Base-by-base conservation (phyloP, 352 stramenopile species). In the Blastocystis sp. region DNA sequence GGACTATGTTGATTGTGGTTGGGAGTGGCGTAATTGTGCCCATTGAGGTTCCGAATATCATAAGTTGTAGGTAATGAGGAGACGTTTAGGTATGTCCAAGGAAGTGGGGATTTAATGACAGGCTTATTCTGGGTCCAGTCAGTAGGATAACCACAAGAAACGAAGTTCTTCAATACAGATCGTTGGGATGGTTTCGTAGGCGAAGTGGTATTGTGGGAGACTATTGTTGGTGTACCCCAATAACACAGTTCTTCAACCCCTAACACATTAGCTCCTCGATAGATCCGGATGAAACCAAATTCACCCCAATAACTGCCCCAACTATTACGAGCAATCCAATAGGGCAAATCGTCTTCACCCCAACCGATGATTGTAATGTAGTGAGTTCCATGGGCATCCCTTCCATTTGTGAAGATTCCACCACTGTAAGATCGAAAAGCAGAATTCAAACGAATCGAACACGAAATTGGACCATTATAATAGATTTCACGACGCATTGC, bases 1-100 rank as follows among this genome's bases (percentile, higher is more conserved):
- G 95, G 95, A 69, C 98, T 96, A 90, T 98, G 96, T 89, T 99
- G 95, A 90, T 98, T 98, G 87, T 97, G 94, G 88, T 95, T 94
- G 91, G 95, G 96, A 21, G 95, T 98, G 24, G 97, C 91, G 89
- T 94, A 98, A 89, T 93, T 95, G 85, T 91, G 93, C 57, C 95
- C 95, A 86, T 96, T 90, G 0, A 98, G 89, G 87, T 97, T 93
- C 59, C 93, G 92, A 24, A 74, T 73, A 24, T 87, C 93, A 91
- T 96, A 98, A 14, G 59, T 78, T 71, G 94, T 93, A 1, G 96
- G 96, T 7, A 98, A 88, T 24, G 95, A 90, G 5, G 90, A 88
- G 0, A 92, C 63, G 52, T 93, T 89, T 43, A 96, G 90, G 12
- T 92, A 94, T 59, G 93, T 90, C 66, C 93, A 91, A 35, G 92